A percentile compares a stretch with the other conserved stretches of the same genome.
phyloP scores from a whole-genome alignment of 176 grass and related monocot species.

The Carex scoparia region DNA sequence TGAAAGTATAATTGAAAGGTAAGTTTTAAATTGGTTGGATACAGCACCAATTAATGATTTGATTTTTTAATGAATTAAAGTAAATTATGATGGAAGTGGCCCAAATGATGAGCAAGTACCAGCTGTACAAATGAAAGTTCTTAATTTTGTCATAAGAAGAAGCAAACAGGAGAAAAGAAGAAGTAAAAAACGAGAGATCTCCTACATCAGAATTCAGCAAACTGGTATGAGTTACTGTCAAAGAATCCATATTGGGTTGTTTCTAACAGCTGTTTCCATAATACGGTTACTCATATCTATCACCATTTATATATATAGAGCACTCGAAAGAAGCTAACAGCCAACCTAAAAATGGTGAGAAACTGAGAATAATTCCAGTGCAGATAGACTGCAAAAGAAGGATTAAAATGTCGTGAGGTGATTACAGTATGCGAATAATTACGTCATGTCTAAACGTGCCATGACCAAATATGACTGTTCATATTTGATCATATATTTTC shows the following conservation, averaged over 20 bases:
- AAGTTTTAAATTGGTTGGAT: background rate
- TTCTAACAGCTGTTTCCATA: background rate
- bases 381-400: too few species aligned
- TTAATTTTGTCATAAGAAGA: background rate
- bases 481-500: too few species aligned
- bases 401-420: too few species aligned
- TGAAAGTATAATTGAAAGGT: background rate
- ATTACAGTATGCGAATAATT: too few species aligned
- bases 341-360: background rate
- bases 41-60: background rate
- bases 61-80: background rate
- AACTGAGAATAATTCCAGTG: too few species aligned
- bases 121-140: background rate
- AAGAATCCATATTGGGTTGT: background rate
- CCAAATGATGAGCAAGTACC: background rate
- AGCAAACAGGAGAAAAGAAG: background rate
- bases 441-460: too few species aligned
- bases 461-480: too few species aligned
- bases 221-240: background rate
- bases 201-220: background rate
- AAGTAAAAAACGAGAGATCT: background rate
- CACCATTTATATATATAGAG: background rate
- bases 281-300: background rate
- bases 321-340: background rate
- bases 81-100: background rate